These are phyloP conservation scores for Diaporthe vaccinii DNA, from an alignment of 2,329 filamentous ascomycete species.

Conservation along the genomic window DNA sequence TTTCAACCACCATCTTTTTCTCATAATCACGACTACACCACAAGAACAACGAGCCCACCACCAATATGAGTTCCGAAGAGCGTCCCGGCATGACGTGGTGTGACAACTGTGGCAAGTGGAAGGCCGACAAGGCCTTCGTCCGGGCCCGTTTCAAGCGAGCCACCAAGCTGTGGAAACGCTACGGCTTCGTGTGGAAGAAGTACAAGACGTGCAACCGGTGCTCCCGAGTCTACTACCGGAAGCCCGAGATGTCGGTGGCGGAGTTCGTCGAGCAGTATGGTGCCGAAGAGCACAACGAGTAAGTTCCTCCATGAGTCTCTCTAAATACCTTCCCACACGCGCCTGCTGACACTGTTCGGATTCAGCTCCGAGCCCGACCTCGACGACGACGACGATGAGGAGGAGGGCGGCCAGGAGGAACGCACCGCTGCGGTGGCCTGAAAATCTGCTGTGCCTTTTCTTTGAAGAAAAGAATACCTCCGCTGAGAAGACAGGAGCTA, in stretches of 20 bases:
- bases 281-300: background rate
- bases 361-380: background rate
- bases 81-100: background rate
- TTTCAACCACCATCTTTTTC: background rate
- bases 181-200: background rate
- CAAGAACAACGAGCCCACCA: background rate
- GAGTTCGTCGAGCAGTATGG: background rate
- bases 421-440: background rate
- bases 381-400: too few species aligned
- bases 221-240: background rate
- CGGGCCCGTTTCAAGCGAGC: background rate
- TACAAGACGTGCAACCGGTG: background rate
- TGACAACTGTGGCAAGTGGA: background rate
- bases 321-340: too few species aligned
- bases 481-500: background rate
- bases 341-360: background rate
- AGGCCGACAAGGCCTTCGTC: background rate
- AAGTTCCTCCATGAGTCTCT: accelerated
- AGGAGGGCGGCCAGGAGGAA: too few species aligned
- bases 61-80: background rate
- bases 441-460: background rate
- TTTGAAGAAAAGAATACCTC: too few species aligned
- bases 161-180: background rate
- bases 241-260: background rate
- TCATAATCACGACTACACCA: background rate